Percentiles rank a stretch among this genome's conserved stretches.
Evolutionary conservation across 306 rosid species (phyloP).

Genomic region (Pyrus communis): DNA sequence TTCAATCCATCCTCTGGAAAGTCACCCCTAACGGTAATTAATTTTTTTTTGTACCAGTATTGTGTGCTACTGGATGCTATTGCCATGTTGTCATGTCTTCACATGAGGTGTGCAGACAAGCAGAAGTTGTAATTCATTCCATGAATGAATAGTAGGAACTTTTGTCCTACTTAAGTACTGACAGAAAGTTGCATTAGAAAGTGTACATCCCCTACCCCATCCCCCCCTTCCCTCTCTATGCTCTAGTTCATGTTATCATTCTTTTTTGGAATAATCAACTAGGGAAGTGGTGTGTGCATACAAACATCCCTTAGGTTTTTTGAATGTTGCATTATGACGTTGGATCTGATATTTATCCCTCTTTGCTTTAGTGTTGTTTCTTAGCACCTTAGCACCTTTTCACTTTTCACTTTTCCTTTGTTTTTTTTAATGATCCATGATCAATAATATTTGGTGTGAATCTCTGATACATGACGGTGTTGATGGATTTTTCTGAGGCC

Average conservation of each 20-base stretch:
- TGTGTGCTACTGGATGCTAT: background rate
- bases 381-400: background rate
- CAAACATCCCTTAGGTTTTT: background rate
- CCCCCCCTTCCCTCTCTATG: background rate
- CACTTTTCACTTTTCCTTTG: background rate
- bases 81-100: background rate
- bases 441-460: background rate
- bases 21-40: slow-evolving; percentile 36
- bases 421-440: background rate
- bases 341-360: background rate
- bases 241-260: background rate
- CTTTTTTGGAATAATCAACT: background rate
- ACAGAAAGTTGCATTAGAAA: background rate
- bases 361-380: background rate
- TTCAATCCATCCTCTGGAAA: slow-evolving; percentile 44
- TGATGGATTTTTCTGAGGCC: background rate
- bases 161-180: background rate
- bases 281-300: background rate
- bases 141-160: background rate
- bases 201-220: background rate
- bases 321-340: background rate
- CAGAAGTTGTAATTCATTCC: background rate
- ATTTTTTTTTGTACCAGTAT: background rate
- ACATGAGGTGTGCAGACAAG: background rate
- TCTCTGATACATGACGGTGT: background rate